Evolutionary conservation across 139 green algal genomes (phyloP), one percentile per base, ranked within the genome.

Genomic region (Dunaliella primolecta): DNA sequence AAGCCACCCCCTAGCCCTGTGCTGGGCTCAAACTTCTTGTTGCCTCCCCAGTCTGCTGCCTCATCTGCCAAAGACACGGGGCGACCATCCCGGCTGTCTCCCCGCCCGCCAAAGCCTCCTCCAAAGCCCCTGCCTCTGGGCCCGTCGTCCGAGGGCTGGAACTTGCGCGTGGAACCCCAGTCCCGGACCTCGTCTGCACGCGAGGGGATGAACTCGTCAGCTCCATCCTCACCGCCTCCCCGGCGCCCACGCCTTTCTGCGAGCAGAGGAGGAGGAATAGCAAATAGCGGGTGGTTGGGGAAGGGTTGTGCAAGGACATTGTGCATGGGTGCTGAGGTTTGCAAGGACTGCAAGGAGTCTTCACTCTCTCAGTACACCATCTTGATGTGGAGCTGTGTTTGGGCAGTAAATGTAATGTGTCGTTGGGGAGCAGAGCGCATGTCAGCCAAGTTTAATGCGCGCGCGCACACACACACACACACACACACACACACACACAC

Each of bases 121-220:
- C 89, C 85, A 83, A 82, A 55, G 29, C 84, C 86, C 3, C 85
- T 75, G 21, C 86, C 80, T 1, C 85, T 82, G 23, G 86, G 64
- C 35, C 78, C 36, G 3, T 80, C 81, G 31, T 33, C n/a, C 20
- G 75, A 85, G 38, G 94, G 92, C 84, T 88, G 83, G 71, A 94
- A 96, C 87, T 94, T 92, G 15, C 88, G 86, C 1, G 81, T 89
- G 72, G 82, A 86, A 46, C 92, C 92, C 95, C 95, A 98, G 76
- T 97, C 87, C 80, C 94, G 87, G 1, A 88, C 90, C 46, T 79
- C 80, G 75, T 98, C 95, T 23, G 95, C 95, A 29, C 93, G 92
- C 1, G 95, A 98, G 2, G 94, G 91, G 46, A 84, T 85, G n/a
- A 83, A 86, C 38, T 91, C 89, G 46, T 64, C 46, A 20, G 34